Conservation (phyloP, 2,329 filamentous ascomycete genomes). For the Talaromyces sp. region DNA sequence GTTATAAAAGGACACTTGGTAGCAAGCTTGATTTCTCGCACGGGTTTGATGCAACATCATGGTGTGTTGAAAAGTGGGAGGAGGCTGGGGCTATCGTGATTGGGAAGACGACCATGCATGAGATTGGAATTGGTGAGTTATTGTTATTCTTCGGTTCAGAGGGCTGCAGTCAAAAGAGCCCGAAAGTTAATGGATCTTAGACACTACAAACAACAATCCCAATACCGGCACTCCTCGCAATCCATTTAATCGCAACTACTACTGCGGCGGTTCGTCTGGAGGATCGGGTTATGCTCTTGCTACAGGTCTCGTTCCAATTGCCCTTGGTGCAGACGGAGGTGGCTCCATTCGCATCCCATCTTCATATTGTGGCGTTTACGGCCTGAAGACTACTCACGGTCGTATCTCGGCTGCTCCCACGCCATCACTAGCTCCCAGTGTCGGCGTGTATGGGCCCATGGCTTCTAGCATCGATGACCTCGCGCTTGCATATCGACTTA, state of each 20-base stretch:
- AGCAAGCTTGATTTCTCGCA: slow-evolving; percentile 55
- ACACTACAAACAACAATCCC: slow-evolving; percentile 79
- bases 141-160: background rate
- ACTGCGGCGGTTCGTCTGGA: slow-evolving; percentile 74
- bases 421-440: slow-evolving; percentile 54
- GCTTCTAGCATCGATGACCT: slow-evolving; percentile 72
- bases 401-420: slow-evolving; percentile 59
- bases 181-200: slow-evolving; percentile 29
- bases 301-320: slow-evolving; percentile 65
- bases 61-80: slow-evolving; percentile 66
- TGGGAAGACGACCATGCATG: slow-evolving; percentile 76
- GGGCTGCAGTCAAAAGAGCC: background rate
- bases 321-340: slow-evolving; percentile 69
- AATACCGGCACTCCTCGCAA: slow-evolving; percentile 70
- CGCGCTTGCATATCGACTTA: slow-evolving; percentile 73
- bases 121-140: slow-evolving; percentile 61
- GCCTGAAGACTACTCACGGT: slow-evolving; percentile 72
- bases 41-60: slow-evolving; percentile 53
- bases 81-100: slow-evolving; percentile 70
- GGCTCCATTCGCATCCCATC: slow-evolving; percentile 70
- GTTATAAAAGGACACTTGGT: slow-evolving; percentile 63
- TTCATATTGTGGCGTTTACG: slow-evolving; percentile 73
- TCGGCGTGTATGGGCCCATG: slow-evolving; percentile 68
- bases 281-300: slow-evolving; percentile 67
- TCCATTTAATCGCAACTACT: slow-evolving; percentile 70